These are phyloP conservation scores for Aspergillus calidoustus DNA, from an alignment of 2,329 filamentous ascomycete genomes.

Conservation along the genomic window DNA sequence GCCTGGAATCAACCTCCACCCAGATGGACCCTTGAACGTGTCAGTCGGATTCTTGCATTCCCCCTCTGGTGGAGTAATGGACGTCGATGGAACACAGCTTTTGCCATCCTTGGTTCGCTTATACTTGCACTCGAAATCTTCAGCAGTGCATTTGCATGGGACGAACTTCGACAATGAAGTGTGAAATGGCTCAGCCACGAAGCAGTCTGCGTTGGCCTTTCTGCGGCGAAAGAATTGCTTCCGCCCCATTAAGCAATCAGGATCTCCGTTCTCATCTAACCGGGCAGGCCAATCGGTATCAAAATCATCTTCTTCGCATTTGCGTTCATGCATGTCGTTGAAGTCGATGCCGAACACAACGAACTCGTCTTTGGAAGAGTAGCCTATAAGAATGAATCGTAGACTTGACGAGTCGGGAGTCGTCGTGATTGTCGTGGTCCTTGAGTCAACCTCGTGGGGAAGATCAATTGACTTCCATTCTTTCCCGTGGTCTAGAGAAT, in stretches of 20 bases:
- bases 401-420: conserved; percentile 90
- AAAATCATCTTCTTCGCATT: conserved; percentile 73
- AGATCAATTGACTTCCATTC: conserved; percentile 77
- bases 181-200: conserved; percentile 83
- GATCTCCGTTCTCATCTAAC: conserved; percentile 75
- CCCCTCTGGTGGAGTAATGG: conserved; percentile 69
- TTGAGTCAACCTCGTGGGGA: conserved; percentile 71
- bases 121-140: conserved; percentile 96
- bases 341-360: conserved; percentile 83
- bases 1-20: conserved; percentile 89
- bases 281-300: conserved; percentile 89
- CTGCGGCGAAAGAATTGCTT: conserved; percentile 84
- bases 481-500: conserved; percentile 88
- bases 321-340: conserved; percentile 74
- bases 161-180: conserved; percentile 72
- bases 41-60: conserved; percentile 73
- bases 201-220: conserved; percentile 87
- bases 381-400: conserved; percentile 80
- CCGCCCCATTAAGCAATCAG: conserved; percentile 94
- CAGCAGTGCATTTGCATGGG: conserved; percentile 77
- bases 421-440: conserved; percentile 75
- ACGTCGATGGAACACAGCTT: conserved; percentile 69
- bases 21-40: conserved; percentile 82
- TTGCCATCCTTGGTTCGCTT: conserved; percentile 71
- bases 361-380: conserved; percentile 56